Evolutionary conservation across 2,329 filamentous ascomycete genomes (phyloP), one percentile per base, ranked within the genome.

Genomic region (Fusarium scirpi): DNA sequence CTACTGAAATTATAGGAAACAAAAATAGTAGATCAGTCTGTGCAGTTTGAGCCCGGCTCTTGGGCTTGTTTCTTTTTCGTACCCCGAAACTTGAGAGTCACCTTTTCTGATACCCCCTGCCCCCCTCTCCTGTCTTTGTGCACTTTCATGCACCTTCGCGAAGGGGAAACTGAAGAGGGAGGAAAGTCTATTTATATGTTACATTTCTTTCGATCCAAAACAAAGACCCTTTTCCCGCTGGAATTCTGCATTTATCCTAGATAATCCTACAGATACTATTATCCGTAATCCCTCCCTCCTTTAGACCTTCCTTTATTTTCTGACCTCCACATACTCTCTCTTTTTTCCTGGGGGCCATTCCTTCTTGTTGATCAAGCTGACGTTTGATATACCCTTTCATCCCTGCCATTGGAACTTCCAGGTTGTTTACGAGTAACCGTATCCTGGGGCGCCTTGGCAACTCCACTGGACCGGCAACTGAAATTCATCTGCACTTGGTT

Each of bases 71-170:
- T 38, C 34, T 38, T 38, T 38, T 38, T 38, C 18, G 34, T 38
- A 38, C 34, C 34, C 34, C 34, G 34, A 38, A 38, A 38, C 34
- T n/a, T 38, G 34, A 38, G n/a, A 38, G 58, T 46, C 59, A 52
- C 58, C 34, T 51, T 58, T 38, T 40, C 30, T 38, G 34, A 38
- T 38, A n/a, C 34, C 34, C 34, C 34, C 34, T 38, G 18, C 18
- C 43, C 56, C 66, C 66, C 46, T 38, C 51, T 58, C 61, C 34
- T 46, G 46, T 20, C 56, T 66, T 62, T 63, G 62, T 65, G 48
- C 51, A 57, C 34, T 52, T 40, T 58, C 47, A 56, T 65, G 63
- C 59, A 60, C 51, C 54, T 61, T 54, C 40, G 54, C 20, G 54
- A 51, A 46, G 40, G 29, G 32, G 29, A 51, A 46, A 46, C 57